Evolutionary conservation across 257 asterid genomes (phyloP).

Genomic region (Solanum appendiculatum): DNA sequence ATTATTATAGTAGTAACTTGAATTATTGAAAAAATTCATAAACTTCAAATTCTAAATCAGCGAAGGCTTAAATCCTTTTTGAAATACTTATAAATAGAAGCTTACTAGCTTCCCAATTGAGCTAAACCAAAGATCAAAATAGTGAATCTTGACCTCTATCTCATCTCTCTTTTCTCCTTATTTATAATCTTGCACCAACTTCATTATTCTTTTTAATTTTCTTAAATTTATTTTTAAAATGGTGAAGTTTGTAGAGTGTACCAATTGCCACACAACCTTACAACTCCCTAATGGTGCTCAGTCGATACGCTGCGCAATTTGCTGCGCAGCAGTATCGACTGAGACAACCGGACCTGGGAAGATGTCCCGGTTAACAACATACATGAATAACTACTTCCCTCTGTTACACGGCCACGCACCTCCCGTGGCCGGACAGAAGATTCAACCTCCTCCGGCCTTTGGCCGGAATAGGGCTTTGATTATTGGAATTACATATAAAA

Average conservation of each 20-base stretch:
- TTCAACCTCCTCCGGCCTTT: conserved; percentile 10
- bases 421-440: not conserved
- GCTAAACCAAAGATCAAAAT: not conserved
- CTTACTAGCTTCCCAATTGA: not conserved
- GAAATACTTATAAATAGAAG: not conserved
- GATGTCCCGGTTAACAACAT: not conserved
- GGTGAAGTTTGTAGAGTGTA: conserved; percentile 71
- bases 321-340: conserved; percentile 46
- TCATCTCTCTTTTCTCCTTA: not conserved
- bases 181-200: not conserved
- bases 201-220: not conserved
- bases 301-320: conserved; percentile 66
- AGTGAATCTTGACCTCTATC: not conserved
- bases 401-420: conserved; percentile 16
- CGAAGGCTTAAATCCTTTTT: not conserved
- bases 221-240: not conserved
- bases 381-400: not conserved
- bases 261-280: conserved; percentile 62
- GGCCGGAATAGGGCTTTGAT: conserved; percentile 84
- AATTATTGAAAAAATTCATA: not conserved
- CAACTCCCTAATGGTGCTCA: conserved; percentile 75
- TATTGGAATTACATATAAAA: conserved; percentile 59
- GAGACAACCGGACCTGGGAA: conserved; percentile 19
- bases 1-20: not conserved
- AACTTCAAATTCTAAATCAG: not conserved